These are phyloP conservation scores for Excoecaria agallocha DNA, from an alignment of 345 rosid genomes.

Conservation along the genomic window DNA sequence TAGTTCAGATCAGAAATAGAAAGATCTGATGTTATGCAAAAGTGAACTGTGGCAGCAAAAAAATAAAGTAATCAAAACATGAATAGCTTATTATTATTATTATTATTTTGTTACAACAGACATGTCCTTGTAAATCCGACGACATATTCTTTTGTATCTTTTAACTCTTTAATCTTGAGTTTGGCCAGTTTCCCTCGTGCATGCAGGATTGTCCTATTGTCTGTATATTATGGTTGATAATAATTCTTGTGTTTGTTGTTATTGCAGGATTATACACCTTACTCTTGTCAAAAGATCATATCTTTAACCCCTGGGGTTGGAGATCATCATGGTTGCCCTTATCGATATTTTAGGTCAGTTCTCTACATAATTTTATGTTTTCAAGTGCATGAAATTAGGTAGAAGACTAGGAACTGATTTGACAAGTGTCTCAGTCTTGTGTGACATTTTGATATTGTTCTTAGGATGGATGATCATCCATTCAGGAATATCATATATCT, in stretches of 20 bases:
- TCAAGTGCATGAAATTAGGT: background rate
- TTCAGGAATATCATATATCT: background rate
- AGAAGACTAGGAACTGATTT: background rate
- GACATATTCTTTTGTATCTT: background rate
- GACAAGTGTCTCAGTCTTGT: background rate
- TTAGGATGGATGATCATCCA: background rate
- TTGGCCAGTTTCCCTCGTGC: background rate
- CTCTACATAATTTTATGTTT: conserved; percentile 3
- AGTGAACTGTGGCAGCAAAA: background rate
- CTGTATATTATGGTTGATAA: background rate
- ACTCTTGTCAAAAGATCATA: conserved; percentile 83
- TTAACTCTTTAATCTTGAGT: background rate
- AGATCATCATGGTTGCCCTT: conserved; percentile 95
- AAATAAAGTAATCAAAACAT: background rate
- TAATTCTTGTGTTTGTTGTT: background rate
- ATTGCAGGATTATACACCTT: conserved; percentile 92
- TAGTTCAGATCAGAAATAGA: background rate
- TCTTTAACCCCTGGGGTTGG: conserved; percentile 76
- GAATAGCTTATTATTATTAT: conserved; percentile 11
- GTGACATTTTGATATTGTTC: background rate
- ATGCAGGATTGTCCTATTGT: background rate
- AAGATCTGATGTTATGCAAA: background rate
- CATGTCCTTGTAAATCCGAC: background rate
- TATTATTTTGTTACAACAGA: background rate
- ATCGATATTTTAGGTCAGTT: conserved; percentile 84